Evolutionary conservation across 441 rosid genomes (phyloP), one percentile per base, ranked within the genome.

Genomic region (Syzygium malaccense): DNA sequence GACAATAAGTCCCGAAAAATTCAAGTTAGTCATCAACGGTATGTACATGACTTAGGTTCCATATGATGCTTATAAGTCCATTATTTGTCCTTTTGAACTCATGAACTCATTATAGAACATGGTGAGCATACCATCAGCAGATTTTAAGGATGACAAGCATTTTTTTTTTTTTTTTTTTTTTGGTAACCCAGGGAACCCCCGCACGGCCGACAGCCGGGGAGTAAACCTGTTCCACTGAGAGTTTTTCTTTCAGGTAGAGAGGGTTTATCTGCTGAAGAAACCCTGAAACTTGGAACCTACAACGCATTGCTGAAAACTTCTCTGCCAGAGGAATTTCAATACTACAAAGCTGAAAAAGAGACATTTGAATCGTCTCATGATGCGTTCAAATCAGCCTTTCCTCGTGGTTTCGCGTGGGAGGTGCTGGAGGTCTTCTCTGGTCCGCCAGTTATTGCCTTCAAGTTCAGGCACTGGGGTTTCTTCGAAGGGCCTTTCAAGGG

Each of bases 381-480:
- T 3, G 88, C 85, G 19, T 89, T 89, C 86, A 57, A 32, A 66
- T 89, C 88, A 8, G 90, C 88, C 25, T 89, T 89, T 53, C 90
- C 90, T 18, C 86, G 88, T 33, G 90, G 90, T 68, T 89, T 89
- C 4, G 88, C 90, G 0, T 89, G 90, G 90, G 90, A 89, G 86
- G 88, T 89, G 86, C 60, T 89, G 48, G 80, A 57, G 53, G 90
- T 86, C 14, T 89, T 58, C 90, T 86, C 88, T 5, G 84, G 90
- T 28, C 90, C 90, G 7, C 90, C 90, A 0, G 25, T 79, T 20
- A 89, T 89, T 33, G 80, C 86, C 86, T 89, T 86, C 90, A 89
- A 89, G 88, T 89, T 86, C 86, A 49, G 90, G 90, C 90, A 89
- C 90, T 89, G 90, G 90, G 90, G 90, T 23, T 86, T 75, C 88